Evolutionary conservation across 805 yeast genomes (phyloP).

Genomic region (Candida arabinofermentans): DNA sequence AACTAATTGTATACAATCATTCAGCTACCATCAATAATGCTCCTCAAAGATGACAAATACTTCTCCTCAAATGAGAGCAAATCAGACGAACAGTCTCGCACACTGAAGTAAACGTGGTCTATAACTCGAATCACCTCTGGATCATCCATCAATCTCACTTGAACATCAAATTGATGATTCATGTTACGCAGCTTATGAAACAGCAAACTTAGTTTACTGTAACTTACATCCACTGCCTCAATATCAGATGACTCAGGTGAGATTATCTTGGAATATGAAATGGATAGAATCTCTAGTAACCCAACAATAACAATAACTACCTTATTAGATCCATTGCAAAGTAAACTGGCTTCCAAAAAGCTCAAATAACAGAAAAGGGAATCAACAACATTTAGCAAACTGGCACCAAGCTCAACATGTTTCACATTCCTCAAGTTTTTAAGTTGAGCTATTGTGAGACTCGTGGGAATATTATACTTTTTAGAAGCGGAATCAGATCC

Average conservation of each 20-base stretch:
- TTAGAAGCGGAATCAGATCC: too few relatives aligned
- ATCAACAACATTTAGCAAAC: neutral
- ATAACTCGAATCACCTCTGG: conserved; percentile 11
- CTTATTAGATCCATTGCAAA: neutral
- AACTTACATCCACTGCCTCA: neutral
- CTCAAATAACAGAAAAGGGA: conserved; percentile 8
- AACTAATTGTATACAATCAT: too few relatives aligned
- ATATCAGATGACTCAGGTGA: neutral
- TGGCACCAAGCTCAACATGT: conserved; percentile 3
- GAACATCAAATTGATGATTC: neutral
- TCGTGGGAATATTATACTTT: too few relatives aligned
- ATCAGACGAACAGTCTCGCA: neutral
- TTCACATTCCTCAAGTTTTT: conserved; percentile 2
- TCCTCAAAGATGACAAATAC: neutral
- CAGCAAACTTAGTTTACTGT: neutral
- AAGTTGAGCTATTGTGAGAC: conserved; percentile 7
- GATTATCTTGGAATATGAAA: conserved; percentile 20
- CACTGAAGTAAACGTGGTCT: neutral
- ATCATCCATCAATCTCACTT: conserved; percentile 16
- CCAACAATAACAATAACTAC: conserved; percentile 21
- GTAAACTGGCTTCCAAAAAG: conserved; percentile 5
- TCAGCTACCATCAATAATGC: neutral
- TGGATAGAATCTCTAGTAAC: conserved; percentile 19
- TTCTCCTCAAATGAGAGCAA: neutral
- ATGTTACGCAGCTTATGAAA: conserved; percentile 4